Conservation (phyloP, 192 early-diverging fungal genomes). For the Backusella circina region DNA sequence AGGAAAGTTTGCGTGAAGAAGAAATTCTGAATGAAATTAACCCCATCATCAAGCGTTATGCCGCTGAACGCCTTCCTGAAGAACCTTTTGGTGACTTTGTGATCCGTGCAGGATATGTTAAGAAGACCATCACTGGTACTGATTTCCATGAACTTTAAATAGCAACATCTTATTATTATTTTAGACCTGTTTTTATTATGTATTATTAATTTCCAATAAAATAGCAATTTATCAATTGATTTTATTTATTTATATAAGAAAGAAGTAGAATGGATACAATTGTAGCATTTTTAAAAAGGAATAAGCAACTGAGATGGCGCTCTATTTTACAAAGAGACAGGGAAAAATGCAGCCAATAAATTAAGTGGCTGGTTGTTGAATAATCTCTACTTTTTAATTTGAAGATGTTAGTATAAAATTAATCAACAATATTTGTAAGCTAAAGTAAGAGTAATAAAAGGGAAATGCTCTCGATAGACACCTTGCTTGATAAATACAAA, state of each 20-base stretch:
- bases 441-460: no score
- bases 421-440: no score
- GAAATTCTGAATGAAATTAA: constrained; percentile 78
- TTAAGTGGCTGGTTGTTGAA: no score
- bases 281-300: no score
- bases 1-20: constrained; percentile 84
- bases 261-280: no score
- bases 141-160: constrained; percentile 71
- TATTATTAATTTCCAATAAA: constrained; percentile 5
- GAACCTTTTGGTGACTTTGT: constrained; percentile 97
- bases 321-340: no score
- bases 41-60: constrained; percentile 82
- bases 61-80: constrained; percentile 60
- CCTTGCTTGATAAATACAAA: no score
- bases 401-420: no score
- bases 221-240: not conserved
- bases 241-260: not conserved
- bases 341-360: no score
- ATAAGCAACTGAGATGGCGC: no score
- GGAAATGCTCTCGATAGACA: no score
- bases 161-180: not conserved
- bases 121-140: constrained; percentile 69
- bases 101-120: constrained; percentile 83
- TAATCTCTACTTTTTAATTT: no score
- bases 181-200: constrained; percentile 5